Conservation (phyloP, 768 basidiomycete genomes). For the Mycena vitilis region DNA sequence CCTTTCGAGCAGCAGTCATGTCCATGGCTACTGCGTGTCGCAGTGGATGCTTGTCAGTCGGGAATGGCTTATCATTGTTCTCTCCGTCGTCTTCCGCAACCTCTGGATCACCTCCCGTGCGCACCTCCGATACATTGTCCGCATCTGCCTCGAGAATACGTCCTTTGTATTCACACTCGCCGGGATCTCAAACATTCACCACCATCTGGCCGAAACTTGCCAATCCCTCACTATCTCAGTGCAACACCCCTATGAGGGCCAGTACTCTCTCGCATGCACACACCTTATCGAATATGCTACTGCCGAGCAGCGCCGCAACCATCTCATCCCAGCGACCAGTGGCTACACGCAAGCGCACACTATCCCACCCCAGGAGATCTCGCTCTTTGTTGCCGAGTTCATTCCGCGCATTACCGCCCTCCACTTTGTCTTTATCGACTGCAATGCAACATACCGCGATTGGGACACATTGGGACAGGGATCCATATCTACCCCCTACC, state of each 20-base stretch:
- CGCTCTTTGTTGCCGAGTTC: neutral
- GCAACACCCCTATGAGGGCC: neutral
- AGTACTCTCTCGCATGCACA: conserved; percentile 1
- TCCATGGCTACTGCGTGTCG: no score
- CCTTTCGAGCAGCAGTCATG: no score
- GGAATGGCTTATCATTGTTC: no score
- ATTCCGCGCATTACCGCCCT: neutral
- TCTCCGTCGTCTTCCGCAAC: no score
- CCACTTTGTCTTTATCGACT: neutral
- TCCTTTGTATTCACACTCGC: no score
- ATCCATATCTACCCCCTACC: neutral
- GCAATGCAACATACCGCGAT: no score
- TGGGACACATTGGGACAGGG: neutral
- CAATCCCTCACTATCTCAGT: conserved; percentile 9
- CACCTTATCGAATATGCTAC: conserved; percentile 5
- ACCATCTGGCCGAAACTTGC: neutral
- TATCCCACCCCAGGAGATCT: neutral
- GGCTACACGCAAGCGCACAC: neutral
- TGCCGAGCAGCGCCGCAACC: neutral
- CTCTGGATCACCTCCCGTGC: no score
- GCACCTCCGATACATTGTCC: no score
- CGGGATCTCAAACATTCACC: no score
- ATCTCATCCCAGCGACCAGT: no score
- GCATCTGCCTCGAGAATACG: no score
- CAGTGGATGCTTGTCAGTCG: no score